A percentile compares a stretch with the other conserved stretches of the same genome.
Conservation (phyloP, 1,139 yeast genomes). For the Hansenula lynferdii region DNA sequence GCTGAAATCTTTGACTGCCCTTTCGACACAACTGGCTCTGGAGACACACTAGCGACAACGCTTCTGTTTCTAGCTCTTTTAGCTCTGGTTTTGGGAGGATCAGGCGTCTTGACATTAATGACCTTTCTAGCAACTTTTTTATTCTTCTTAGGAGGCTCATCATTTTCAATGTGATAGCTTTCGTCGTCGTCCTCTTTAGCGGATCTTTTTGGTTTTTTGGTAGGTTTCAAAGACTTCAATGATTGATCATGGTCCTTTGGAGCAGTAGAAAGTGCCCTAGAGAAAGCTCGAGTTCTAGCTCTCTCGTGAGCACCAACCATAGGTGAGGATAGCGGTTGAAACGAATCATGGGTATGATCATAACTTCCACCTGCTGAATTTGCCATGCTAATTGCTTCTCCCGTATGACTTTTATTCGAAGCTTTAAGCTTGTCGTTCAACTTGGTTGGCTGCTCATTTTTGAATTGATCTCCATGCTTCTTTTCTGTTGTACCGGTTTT, state of each 20-base stretch:
- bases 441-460: neutral
- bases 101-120: no score
- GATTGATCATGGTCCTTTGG: neutral
- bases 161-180: neutral
- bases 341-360: constrained; percentile 5
- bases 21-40: no score
- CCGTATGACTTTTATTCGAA: neutral
- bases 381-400: neutral
- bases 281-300: constrained; percentile 3
- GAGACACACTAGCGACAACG: no score
- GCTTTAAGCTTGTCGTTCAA: neutral
- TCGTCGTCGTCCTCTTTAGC: neutral
- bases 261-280: neutral
- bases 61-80: neutral
- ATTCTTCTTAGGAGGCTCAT: neutral
- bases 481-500: neutral
- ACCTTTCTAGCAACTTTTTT: neutral
- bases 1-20: no score
- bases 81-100: neutral
- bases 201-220: no score
- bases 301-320: constrained; percentile 7
- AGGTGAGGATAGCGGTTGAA: constrained; percentile 10
- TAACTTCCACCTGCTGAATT: constrained; percentile 5
- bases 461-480: neutral
- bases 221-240: no score